phyloP scores from a whole-genome alignment of 441 rosid genomes.

The Gossypium davidsonii region DNA sequence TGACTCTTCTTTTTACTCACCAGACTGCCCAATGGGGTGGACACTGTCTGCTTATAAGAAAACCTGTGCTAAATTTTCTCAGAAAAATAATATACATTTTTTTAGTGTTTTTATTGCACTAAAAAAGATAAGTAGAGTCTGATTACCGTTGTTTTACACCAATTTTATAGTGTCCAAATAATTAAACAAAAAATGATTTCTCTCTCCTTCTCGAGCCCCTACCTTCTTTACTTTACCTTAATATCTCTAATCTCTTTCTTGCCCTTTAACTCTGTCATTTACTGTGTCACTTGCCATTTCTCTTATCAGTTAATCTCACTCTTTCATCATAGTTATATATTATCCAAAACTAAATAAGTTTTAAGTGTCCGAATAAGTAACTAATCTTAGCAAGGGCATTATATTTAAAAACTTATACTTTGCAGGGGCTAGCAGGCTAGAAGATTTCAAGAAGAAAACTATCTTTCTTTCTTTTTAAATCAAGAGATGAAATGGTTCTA shows the following conservation, averaged over 20 bases:
- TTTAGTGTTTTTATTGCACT: background rate
- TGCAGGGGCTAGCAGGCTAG: no score
- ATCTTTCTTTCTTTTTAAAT: background rate
- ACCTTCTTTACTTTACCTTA: constrained; percentile 18
- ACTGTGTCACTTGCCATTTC: background rate
- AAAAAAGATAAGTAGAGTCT: background rate
- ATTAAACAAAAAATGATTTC: constrained; percentile 8
- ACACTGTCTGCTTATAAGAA: background rate
- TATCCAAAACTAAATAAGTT: background rate
- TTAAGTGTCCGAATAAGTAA: background rate
- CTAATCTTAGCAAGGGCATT: background rate
- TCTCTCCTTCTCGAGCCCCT: constrained; percentile 56
- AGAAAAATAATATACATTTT: background rate
- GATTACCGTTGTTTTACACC: constrained; percentile 12
- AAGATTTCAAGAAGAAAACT: background rate
- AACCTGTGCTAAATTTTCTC: constrained; percentile 17
- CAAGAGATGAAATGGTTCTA: constrained; percentile 17
- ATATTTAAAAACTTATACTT: background rate
- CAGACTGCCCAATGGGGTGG: constrained; percentile 21
- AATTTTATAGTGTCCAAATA: background rate
- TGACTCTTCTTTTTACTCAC: constrained; percentile 51
- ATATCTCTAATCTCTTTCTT: background rate
- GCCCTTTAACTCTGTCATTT: constrained; percentile 14
- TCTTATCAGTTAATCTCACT: background rate
- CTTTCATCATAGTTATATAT: background rate